Conservation (phyloP, 2,329 filamentous ascomycete species). For the Colletotrichum caudatum region DNA sequence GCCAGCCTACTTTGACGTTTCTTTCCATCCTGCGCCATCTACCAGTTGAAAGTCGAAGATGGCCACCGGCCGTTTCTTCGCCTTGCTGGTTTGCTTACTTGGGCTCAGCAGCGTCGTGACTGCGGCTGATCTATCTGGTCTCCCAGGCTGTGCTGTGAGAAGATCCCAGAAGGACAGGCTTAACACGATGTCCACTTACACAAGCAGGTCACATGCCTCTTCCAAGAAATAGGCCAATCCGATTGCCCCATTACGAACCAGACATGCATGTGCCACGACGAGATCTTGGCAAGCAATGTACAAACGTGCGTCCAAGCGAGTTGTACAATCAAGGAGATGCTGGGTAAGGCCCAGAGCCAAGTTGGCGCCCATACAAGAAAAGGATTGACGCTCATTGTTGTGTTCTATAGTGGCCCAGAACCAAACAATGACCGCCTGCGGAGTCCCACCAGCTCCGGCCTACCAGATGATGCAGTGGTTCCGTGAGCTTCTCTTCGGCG, state of each 20-base stretch:
- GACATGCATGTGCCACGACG: conserved; percentile 34
- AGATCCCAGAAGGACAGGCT: neutral
- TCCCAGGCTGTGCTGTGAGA: conserved; percentile 33
- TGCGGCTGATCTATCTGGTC: conserved; percentile 3
- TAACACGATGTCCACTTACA: neutral
- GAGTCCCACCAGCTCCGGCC: neutral
- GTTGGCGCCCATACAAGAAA: neutral
- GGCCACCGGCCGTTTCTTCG: conserved; percentile 21
- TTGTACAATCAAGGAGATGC: conserved; percentile 34
- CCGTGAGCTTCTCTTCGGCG: conserved; percentile 1
- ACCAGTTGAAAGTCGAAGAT: conserved; percentile 6
- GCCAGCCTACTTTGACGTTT: conserved; percentile 12
- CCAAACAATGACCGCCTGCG: conserved; percentile 31
- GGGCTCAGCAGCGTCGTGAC: conserved; percentile 11
- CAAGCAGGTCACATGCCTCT: conserved; percentile 18
- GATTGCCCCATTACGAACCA: conserved; percentile 26
- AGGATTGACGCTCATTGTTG: neutral
- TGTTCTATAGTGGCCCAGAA: conserved; percentile 17
- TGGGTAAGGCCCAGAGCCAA: conserved; percentile 11
- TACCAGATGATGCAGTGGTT: conserved; percentile 22
- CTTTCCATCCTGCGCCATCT: neutral
- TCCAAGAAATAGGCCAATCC: conserved; percentile 30
- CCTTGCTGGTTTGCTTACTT: conserved; percentile 22
- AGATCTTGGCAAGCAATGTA: conserved; percentile 15
- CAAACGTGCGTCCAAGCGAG: conserved; percentile 29